Evolutionary conservation across 2,329 filamentous ascomycete species (phyloP), one percentile per base, ranked within the genome.

Genomic region (Dactylellina haptotyla): DNA sequence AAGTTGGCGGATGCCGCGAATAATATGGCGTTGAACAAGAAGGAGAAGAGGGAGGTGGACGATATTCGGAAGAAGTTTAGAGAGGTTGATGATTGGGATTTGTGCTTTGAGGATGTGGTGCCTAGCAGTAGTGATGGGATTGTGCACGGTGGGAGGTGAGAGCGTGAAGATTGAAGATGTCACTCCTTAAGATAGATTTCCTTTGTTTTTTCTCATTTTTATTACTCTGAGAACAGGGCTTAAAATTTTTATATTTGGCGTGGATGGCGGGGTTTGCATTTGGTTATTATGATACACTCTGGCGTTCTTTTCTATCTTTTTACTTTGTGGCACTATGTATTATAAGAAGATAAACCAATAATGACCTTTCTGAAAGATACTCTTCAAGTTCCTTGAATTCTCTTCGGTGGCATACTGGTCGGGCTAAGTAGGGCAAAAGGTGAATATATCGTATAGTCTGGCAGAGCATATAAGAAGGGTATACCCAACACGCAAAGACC

Each of bases 51-150:
- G 61, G 77, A 78, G 70, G 66, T 78, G 23, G 71, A 48, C 26
- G 46, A 43, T 37, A 67, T 74, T n/a, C 37, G 51, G 30, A 50
- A 62, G 48, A 66, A 74, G 56, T 74, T 74, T 34, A 54, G 12
- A 18, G 70, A 69, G 25, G 63, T 74, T 53, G 70, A 74, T 41
- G 48, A 57, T 10, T 74, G 70, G 70, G 70, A 74, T 41, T 28
- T 74, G 28, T 66, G 63, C 58, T 74, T 76, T 61, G 30, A 82
- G 76, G 14, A 78, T 76, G 18, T 80, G 77, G 43, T 48, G 4
- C 50, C 57, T 25, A 69, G 58, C 39, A 59, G 67, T 48, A 73
- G 67, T 45, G 67, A 73, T 46, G 67, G 67, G 2, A 32, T 73
- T 34, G 59, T 73, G 9, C 34, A 14, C 5, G 56, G 62, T 34